phyloP scores from a whole-genome alignment of 2,329 filamentous ascomycete genomes.

The Cladosporium sp. region DNA sequence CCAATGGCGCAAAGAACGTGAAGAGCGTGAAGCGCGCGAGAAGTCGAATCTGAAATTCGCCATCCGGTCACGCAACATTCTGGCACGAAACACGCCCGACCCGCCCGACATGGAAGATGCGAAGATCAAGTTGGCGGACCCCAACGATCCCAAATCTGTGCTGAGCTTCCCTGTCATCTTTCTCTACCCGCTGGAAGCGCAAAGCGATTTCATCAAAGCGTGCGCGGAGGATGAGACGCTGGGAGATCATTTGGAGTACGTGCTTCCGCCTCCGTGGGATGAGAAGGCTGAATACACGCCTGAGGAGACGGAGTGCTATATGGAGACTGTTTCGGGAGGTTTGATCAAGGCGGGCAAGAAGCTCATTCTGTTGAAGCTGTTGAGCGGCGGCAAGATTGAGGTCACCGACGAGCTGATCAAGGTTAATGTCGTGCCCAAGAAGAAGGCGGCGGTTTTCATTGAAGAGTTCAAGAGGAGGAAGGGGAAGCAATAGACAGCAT shows the following conservation, averaged over 20 bases:
- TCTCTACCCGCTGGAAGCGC: slow-evolving; percentile 75
- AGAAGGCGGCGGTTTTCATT: slow-evolving; percentile 69
- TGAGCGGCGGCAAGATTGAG: slow-evolving; percentile 74
- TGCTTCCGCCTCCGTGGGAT: slow-evolving; percentile 90
- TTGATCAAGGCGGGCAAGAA: slow-evolving; percentile 89
- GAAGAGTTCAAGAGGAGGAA: slow-evolving; percentile 76
- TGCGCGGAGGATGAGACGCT: slow-evolving; percentile 75
- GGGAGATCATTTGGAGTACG: slow-evolving; percentile 74
- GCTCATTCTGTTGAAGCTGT: slow-evolving; percentile 67
- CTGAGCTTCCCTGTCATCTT: slow-evolving; percentile 76
- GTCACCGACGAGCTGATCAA: slow-evolving; percentile 80
- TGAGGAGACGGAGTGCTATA: slow-evolving; percentile 74
- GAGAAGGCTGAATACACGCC: slow-evolving; percentile 58
- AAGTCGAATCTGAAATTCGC: slow-evolving; percentile 48
- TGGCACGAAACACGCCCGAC: slow-evolving; percentile 60
- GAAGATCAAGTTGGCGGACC: slow-evolving; percentile 63
- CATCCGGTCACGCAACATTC: slow-evolving; percentile 68
- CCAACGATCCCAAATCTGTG: slow-evolving; percentile 66
- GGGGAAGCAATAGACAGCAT: slow-evolving; percentile 18
- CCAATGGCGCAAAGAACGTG: slow-evolving; percentile 53
- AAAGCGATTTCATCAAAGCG: slow-evolving; percentile 87
- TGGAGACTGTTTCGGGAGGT: slow-evolving; percentile 76
- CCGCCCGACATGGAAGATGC: slow-evolving; percentile 89
- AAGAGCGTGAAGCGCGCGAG: slow-evolving; percentile 54
- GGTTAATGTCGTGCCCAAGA: slow-evolving; percentile 76